Conservation (phyloP, 2,329 filamentous ascomycete genomes). For the Hypoxylon sp. region DNA sequence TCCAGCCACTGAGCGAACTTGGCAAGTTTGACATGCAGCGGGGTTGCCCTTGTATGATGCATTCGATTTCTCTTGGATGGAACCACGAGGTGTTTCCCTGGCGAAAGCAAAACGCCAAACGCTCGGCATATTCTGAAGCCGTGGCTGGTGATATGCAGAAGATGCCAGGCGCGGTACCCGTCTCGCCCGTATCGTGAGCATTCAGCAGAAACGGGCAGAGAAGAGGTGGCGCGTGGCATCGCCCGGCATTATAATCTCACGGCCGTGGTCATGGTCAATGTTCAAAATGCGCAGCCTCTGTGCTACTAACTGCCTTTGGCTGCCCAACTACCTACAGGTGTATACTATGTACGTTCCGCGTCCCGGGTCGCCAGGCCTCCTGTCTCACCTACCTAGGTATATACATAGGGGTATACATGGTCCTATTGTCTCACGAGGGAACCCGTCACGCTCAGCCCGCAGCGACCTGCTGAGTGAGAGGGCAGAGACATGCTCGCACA, state of each 20-base stretch:
- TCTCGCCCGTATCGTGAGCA: conserved; percentile 30
- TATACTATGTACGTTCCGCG: no score
- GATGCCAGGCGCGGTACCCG: background rate
- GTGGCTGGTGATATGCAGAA: background rate
- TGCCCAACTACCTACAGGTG: no score
- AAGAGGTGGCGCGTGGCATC: conserved; percentile 28
- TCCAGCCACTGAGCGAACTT: conserved; percentile 21
- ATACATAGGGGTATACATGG: conserved; percentile 5
- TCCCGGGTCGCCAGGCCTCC: no score
- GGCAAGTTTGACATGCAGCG: conserved; percentile 26
- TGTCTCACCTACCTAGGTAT: conserved; percentile 25
- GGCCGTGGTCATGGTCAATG: conserved; percentile 27
- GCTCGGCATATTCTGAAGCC: conserved; percentile 28
- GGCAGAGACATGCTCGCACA: conserved; percentile 8
- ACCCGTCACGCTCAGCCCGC: conserved; percentile 35
- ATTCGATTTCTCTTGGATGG: conserved; percentile 25
- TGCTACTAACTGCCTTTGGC: conserved; percentile 19
- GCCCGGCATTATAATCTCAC: conserved; percentile 20
- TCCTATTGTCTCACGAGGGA: conserved; percentile 33
- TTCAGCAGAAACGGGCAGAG: background rate
- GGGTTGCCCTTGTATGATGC: conserved; percentile 28
- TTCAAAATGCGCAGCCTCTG: conserved; percentile 22
- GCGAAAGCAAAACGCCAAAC: conserved; percentile 12
- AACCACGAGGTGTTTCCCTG: background rate
- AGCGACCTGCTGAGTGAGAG: conserved; percentile 32